A percentile compares a stretch with the other conserved stretches of the same genome.
These are phyloP conservation scores for Aegle marmelos DNA, from an alignment of 345 rosid genomes.

Conservation along the genomic window DNA sequence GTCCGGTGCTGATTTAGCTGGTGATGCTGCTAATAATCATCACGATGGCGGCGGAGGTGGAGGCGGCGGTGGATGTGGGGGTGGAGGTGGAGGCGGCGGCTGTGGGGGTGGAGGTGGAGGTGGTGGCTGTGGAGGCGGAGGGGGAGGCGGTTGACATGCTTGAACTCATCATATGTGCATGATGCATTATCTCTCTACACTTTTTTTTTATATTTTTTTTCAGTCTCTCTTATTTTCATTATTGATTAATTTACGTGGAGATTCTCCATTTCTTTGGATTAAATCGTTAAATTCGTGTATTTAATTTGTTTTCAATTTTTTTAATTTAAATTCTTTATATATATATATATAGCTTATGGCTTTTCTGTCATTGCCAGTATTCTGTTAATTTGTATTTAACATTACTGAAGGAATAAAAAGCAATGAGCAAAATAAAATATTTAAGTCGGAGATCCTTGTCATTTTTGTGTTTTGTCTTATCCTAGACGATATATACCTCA, in stretches of 20 bases:
- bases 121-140: neutral
- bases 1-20: neutral
- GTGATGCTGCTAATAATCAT: neutral
- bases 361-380: no score
- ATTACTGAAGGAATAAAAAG: no score
- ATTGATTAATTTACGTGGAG: neutral
- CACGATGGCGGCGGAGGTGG: neutral
- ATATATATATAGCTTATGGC: no score
- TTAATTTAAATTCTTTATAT: no score
- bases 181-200: neutral
- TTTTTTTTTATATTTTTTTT: neutral
- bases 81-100: neutral
- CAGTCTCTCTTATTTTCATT: neutral
- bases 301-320: no score
- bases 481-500: no score
- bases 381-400: no score
- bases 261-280: neutral
- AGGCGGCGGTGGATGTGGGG: neutral
- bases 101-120: neutral
- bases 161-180: neutral
- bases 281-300: neutral
- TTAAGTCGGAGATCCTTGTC: no score
- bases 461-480: no score
- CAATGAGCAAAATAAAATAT: no score
- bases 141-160: neutral